phyloP scores from a whole-genome alignment of 2,329 filamentous ascomycete species.

The Dactylellina cionopaga region DNA sequence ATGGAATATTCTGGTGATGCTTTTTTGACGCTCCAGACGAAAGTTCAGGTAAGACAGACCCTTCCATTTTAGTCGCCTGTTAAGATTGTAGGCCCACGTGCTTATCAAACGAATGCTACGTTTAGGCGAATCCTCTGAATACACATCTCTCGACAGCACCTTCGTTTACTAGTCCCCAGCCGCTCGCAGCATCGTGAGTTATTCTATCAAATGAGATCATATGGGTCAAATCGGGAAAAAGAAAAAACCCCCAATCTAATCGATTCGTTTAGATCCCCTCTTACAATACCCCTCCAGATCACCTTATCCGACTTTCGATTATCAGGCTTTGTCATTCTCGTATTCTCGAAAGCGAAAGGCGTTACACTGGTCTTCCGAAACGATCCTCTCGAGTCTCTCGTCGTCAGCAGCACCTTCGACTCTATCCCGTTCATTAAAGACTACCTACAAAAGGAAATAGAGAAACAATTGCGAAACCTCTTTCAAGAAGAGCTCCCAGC shows the following conservation, averaged over 20 bases:
- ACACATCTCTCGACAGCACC: slow-evolving; percentile 94
- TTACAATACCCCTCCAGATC: slow-evolving; percentile 97
- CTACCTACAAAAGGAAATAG: slow-evolving; percentile 95
- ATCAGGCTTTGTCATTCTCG: slow-evolving; percentile 95
- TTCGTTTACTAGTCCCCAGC: slow-evolving; percentile 89
- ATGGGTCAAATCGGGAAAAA: background rate
- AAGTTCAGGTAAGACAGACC: slow-evolving; percentile 78
- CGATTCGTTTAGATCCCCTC: slow-evolving; percentile 69
- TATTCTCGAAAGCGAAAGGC: slow-evolving; percentile 97
- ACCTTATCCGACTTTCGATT: slow-evolving; percentile 94
- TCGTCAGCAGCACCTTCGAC: slow-evolving; percentile 98
- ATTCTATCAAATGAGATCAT: background rate
- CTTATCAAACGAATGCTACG: background rate
- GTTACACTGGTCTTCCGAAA: slow-evolving; percentile 97
- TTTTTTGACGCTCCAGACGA: slow-evolving; percentile 91
- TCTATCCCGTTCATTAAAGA: slow-evolving; percentile 98
- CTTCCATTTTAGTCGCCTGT: slow-evolving; percentile 15
- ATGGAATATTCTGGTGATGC: slow-evolving; percentile 98
- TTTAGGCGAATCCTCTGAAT: slow-evolving; percentile 89
- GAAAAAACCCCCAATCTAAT: background rate
- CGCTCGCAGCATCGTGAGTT: slow-evolving; percentile 78
- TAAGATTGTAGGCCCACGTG: slow-evolving; percentile 14
- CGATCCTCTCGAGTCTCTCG: slow-evolving; percentile 95
- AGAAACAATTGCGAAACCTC: slow-evolving; percentile 86
- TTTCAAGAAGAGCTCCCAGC: slow-evolving; percentile 98